Conservation (phyloP, 2,329 filamentous ascomycete species). For the Zymoseptoria tritici region DNA sequence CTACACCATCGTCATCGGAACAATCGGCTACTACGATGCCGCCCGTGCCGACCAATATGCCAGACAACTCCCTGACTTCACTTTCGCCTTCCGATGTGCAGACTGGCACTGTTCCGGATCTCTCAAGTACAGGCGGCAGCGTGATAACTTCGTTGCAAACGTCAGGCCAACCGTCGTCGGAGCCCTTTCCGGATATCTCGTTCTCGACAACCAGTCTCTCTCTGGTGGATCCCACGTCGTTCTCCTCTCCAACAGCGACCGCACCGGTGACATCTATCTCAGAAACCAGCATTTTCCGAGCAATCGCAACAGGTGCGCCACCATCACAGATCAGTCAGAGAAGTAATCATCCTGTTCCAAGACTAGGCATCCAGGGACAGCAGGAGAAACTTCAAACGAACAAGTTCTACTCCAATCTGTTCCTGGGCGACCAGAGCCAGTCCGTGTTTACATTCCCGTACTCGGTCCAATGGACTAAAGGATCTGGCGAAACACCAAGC, state of each 20-base stretch:
- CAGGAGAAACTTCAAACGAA: constrained; percentile 57
- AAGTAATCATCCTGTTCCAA: constrained; percentile 35
- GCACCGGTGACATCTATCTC: constrained; percentile 18
- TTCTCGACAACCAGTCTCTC: constrained; percentile 22
- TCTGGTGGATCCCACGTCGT: constrained; percentile 23
- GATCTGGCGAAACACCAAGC: constrained; percentile 51
- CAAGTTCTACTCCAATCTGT: constrained; percentile 66
- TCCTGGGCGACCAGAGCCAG: constrained; percentile 62
- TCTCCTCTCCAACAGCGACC: constrained; percentile 20
- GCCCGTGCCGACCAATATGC: constrained; percentile 16
- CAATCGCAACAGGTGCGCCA: constrained; percentile 35
- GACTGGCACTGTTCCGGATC: constrained; percentile 15
- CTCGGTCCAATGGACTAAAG: constrained; percentile 38
- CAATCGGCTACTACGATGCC: neutral
- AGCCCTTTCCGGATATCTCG: constrained; percentile 26
- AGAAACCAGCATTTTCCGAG: constrained; percentile 33
- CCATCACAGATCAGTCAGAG: constrained; percentile 34
- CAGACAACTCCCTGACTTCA: constrained; percentile 20
- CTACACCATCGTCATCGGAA: neutral
- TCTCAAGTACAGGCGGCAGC: constrained; percentile 16
- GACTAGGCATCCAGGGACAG: constrained; percentile 33
- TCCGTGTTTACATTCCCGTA: constrained; percentile 65
- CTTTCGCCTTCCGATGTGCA: constrained; percentile 27
- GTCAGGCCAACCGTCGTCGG: constrained; percentile 17
- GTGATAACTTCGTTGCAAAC: constrained; percentile 21